phyloP scores from a whole-genome alignment of 2,329 filamentous ascomycete species.

The Fusarium sp. region DNA sequence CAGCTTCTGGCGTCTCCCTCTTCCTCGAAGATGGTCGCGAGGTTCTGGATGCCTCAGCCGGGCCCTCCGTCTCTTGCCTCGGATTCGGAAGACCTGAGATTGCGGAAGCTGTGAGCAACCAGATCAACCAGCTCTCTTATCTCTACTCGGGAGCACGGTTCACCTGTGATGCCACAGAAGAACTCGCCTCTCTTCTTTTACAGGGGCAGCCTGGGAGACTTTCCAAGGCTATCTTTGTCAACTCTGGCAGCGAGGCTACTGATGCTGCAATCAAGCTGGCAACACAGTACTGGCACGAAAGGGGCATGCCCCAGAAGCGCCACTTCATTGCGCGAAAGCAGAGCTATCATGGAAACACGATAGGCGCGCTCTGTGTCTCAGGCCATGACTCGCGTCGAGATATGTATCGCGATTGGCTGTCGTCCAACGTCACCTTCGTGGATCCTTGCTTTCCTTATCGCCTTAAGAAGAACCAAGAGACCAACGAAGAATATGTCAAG shows the following conservation, averaged over 20 bases:
- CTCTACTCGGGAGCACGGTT: constrained; percentile 30
- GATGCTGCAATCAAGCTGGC: neutral
- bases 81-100: neutral
- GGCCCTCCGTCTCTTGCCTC: neutral
- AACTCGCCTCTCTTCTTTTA: constrained; percentile 45
- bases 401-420: constrained; percentile 28
- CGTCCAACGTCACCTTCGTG: constrained; percentile 38
- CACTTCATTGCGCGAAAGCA: constrained; percentile 59
- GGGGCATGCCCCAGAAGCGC: constrained; percentile 49
- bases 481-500: constrained; percentile 39
- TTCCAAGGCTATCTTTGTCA: neutral
- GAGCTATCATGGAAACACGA: constrained; percentile 63
- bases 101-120: neutral
- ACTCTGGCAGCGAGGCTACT: neutral
- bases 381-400: constrained; percentile 20
- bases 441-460: constrained; percentile 35
- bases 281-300: constrained; percentile 55
- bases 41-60: neutral
- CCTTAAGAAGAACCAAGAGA: constrained; percentile 39
- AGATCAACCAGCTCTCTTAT: constrained; percentile 18
- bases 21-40: neutral
- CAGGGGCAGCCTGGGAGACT: constrained; percentile 1
- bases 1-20: neutral
- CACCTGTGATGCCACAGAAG: constrained; percentile 40
- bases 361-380: constrained; percentile 58